Evolutionary conservation across 257 asterid genomes (phyloP).

Genomic region (Pogostemon cablin): DNA sequence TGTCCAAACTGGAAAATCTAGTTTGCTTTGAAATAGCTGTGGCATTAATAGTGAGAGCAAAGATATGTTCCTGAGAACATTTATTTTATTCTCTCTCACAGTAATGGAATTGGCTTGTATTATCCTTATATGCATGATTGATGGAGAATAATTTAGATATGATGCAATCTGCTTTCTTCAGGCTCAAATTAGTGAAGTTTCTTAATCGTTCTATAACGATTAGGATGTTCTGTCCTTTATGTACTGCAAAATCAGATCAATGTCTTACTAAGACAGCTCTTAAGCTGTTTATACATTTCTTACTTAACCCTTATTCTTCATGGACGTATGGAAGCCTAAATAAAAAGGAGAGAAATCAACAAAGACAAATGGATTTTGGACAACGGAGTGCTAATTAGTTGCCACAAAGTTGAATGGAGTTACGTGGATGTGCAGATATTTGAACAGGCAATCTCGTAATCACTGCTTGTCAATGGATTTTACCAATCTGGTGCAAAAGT

Average conservation of each 20-base stretch:
- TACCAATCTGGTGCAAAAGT: too few species aligned
- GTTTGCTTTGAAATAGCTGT: too few species aligned
- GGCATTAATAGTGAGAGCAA: too few species aligned
- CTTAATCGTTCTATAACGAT: not conserved
- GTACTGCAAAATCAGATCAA: not conserved
- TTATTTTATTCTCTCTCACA: too few species aligned
- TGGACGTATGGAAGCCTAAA: not conserved
- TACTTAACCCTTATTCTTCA: not conserved
- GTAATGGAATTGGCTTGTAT: too few species aligned
- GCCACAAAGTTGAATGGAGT: not conserved
- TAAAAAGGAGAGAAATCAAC: not conserved
- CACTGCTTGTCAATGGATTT: too few species aligned
- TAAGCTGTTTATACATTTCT: not conserved
- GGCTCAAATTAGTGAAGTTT: slow-evolving; percentile 3
- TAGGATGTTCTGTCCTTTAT: not conserved
- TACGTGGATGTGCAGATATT: not conserved
- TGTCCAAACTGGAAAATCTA: too few species aligned
- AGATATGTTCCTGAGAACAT: too few species aligned
- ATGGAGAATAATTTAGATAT: not conserved
- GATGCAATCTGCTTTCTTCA: not conserved
- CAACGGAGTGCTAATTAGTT: not conserved
- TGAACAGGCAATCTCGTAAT: not conserved
- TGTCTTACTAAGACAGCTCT: not conserved
- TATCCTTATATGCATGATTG: not conserved
- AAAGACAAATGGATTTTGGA: not conserved